Conservation (phyloP, 306 rosid genomes). For the Vigna nakashimae region DNA sequence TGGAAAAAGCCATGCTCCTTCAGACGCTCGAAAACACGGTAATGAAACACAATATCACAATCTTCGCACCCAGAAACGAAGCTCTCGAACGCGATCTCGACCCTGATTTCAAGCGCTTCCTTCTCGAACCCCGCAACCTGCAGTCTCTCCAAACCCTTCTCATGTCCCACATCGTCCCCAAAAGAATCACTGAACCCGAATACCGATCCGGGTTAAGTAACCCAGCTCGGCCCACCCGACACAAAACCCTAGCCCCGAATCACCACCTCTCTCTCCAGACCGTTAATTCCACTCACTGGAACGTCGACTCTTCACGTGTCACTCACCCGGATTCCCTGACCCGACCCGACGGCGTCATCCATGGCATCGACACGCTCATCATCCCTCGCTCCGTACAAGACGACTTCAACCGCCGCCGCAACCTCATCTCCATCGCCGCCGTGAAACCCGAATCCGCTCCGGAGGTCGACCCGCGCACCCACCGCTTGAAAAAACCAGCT, state of each 20-base stretch:
- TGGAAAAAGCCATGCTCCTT: conserved; percentile 72
- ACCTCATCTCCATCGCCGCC: conserved; percentile 67
- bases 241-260: conserved; percentile 45
- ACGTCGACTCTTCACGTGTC: conserved; percentile 56
- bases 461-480: conserved; percentile 73
- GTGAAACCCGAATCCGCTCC: conserved; percentile 82
- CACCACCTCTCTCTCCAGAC: conserved; percentile 33
- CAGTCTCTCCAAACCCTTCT: conserved; percentile 66
- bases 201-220: neutral
- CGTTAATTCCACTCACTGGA: conserved; percentile 18
- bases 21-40: conserved; percentile 71
- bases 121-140: conserved; percentile 74
- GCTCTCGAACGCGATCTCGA: conserved; percentile 76
- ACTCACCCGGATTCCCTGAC: conserved; percentile 52
- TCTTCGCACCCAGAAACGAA: conserved; percentile 77
- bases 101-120: conserved; percentile 75
- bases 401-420: conserved; percentile 75
- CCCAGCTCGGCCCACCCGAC: conserved; percentile 24
- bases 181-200: conserved; percentile 50
- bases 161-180: conserved; percentile 67
- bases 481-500: conserved; percentile 64
- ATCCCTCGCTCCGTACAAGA: conserved; percentile 72
- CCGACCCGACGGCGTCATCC: conserved; percentile 84
- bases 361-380: conserved; percentile 71
- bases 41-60: conserved; percentile 67